Evolutionary conservation across 106 monocot genomes (phyloP), one percentile per base, ranked within the genome.

Genomic region (Dendrobium chrysotoxum): DNA sequence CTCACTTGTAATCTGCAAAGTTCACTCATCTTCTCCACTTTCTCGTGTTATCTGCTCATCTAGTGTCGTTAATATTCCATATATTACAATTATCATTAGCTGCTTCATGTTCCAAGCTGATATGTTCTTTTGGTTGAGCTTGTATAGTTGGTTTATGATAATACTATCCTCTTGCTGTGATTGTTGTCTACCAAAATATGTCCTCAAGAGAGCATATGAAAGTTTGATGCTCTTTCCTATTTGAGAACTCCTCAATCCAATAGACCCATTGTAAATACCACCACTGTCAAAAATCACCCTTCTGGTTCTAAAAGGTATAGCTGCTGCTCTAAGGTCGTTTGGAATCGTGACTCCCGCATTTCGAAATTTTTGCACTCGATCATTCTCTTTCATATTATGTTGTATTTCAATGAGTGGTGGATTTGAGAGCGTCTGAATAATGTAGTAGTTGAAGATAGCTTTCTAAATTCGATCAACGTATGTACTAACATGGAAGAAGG

Each of bases 81-180:
- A 74, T 78, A 90, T 82, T 0, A 93, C 90, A 4, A 96, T 87
- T 50, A 83, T 92, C 87, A 92, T 92, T 65, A 96, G 58, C 71
- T 87, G 84, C 81, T 96, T 96, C 96, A 96, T 96, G 47, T 84
- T 96, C 93, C 96, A 96, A 7, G 93, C 93, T 0, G 93, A 93
- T 18, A 96, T 79, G 57, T 93, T 96, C 84, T 91, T 88, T 71
- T 87, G 96, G 67, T 88, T 93, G 28, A 96, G 84, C 85, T 82
- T 90, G 50, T 90, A 87, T 7, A 93, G 78, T 42, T 92, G 84
- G 15, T 92, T 90, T 12, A 96, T 86, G 9, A 83, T 85, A 45
- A 96, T 93, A 3, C 79, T 86, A 66, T 86, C 88, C 28, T 87
- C 87, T 13, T 83, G 75, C 50, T 74, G 28, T 42, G 74, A 21